Evolutionary conservation across 78 protist genomes (phyloP), one percentile per base, ranked within the genome.

Genomic region (Dictyostelium brefeldianum): DNA sequence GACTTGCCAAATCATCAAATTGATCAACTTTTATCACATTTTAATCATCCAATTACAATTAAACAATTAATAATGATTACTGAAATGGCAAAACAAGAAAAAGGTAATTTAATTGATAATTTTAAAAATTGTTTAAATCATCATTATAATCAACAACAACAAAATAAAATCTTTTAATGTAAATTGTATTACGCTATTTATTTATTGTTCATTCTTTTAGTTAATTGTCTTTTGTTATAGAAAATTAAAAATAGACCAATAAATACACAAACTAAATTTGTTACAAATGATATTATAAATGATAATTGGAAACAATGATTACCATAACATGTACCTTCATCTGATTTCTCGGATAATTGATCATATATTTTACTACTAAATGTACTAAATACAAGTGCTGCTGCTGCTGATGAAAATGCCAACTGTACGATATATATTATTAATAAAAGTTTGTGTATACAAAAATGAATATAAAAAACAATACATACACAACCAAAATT

Each of bases 61-160:
- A 97, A 97, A 94, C 97, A 91, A 81, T 51, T 98, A 12, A 47
- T 97, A 84, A 96, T 96, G 97, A 75, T 96, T 31, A 41, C 73
- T 5, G 99, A 98, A 80, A 98, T 97, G 99, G 96, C 99, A 22
- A 78, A 83, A 67, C 98, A 96, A 90, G 96, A 89, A 90, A 54
- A 56, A 41, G 92, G 90, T 25, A 15, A 15, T 51, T 51, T 54
- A 31, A 75, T 90, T 48, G 80, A 90, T 8, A 75, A 79, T 51
- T 71, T 93, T 51, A 87, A 22, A 87, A 18, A n/a, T n/a, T 25
- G 46, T 17, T 62, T 87, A 20, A 73, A 29, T 12, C 84, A 87
- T 77, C 65, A 36, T 36, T 36, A 36, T 36, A 36, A 36, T 36
- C 43, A 36, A 36, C 43, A 36, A 36, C n/a, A n/a, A 36, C 43